phyloP scores from a whole-genome alignment of 2,329 filamentous ascomycete species.

The Talaromyces piceae region DNA sequence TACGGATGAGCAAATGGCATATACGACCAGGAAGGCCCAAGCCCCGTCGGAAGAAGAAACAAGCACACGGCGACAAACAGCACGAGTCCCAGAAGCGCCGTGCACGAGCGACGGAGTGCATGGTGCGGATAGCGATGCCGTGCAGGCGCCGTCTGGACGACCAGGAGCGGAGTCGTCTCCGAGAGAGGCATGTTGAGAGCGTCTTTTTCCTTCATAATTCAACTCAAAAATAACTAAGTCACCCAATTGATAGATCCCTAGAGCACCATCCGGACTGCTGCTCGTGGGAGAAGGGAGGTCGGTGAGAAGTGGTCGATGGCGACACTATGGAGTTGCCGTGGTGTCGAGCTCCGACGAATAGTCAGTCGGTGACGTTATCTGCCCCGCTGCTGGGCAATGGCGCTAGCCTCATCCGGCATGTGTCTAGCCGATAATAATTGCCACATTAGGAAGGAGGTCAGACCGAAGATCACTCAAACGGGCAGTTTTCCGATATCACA shows the following conservation, averaged over 20 bases:
- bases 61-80: constrained; percentile 33
- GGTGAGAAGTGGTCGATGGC: neutral
- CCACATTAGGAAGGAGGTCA: neutral
- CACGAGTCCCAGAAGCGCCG: constrained; percentile 29
- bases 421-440: neutral
- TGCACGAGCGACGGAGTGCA: constrained; percentile 36
- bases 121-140: constrained; percentile 37
- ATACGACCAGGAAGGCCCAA: constrained; percentile 34
- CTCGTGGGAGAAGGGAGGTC: neutral
- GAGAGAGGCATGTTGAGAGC: constrained; percentile 23
- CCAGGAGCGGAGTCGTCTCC: constrained; percentile 37
- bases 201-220: constrained; percentile 27
- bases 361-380: constrained; percentile 1
- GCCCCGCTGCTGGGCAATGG: neutral
- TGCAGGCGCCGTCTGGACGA: constrained; percentile 32
- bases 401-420: neutral
- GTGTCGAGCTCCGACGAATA: neutral
- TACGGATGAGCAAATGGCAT: constrained; percentile 32
- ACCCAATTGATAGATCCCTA: neutral
- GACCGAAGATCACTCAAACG: neutral
- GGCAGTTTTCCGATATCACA: neutral
- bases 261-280: neutral
- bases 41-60: constrained; percentile 34
- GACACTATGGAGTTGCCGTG: neutral
- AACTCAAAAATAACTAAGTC: neutral